Percentiles rank a stretch among this genome's conserved stretches.
phyloP scores from a whole-genome alignment of 805 yeast genomes.

The Saccharomycopsis malanga region DNA sequence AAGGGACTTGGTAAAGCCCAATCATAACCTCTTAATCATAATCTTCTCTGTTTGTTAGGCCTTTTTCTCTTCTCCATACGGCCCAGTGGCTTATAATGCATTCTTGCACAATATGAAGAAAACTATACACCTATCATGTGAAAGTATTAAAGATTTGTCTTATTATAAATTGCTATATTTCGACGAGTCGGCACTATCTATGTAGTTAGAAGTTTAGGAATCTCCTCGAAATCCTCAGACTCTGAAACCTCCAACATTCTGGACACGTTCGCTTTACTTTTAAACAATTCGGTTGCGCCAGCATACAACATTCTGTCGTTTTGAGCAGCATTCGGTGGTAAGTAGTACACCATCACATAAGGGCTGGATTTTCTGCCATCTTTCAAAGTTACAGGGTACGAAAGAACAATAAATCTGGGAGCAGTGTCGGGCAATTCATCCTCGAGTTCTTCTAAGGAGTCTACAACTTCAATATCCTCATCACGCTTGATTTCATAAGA shows the following conservation, averaged over 20 bases:
- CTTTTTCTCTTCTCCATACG: no score
- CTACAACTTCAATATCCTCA: slow-evolving; percentile 36
- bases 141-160: no score
- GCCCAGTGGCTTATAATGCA: no score
- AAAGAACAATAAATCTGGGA: slow-evolving; percentile 69
- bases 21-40: no score
- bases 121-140: no score
- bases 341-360: slow-evolving; percentile 75
- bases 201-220: slow-evolving; percentile 31
- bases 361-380: slow-evolving; percentile 77
- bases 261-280: slow-evolving; percentile 73
- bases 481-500: slow-evolving; percentile 46
- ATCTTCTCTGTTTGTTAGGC: no score
- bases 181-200: no score
- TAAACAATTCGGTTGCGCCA: slow-evolving; percentile 75
- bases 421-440: slow-evolving; percentile 78
- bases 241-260: slow-evolving; percentile 38
- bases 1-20: no score
- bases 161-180: no score
- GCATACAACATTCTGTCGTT: slow-evolving; percentile 84
- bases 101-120: no score
- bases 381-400: slow-evolving; percentile 59
- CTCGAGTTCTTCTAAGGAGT: slow-evolving; percentile 50
- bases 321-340: slow-evolving; percentile 81
- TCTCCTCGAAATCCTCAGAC: slow-evolving; percentile 61